These are phyloP conservation scores for Chaetomium fimeti DNA, from an alignment of 495 filamentous ascomycete species.

Conservation along the genomic window DNA sequence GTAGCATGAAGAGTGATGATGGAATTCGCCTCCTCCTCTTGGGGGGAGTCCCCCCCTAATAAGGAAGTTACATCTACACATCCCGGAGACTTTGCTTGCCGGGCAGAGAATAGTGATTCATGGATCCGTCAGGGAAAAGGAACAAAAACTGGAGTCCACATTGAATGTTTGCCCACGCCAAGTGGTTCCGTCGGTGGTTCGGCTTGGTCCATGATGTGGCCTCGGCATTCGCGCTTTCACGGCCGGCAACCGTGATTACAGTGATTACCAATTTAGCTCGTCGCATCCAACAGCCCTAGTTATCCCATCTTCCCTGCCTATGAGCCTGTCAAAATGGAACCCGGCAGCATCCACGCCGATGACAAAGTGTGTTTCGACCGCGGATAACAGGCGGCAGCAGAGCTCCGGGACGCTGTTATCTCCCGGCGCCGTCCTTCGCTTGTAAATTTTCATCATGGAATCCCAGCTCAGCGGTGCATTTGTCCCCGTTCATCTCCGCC, in stretches of 20 bases:
- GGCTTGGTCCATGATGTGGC: slow-evolving; percentile 2
- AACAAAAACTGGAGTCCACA: slow-evolving; percentile 3
- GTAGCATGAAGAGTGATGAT: slow-evolving; percentile 1
- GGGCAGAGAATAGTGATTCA: background rate
- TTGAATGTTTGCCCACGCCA: background rate
- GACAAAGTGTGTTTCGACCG: background rate
- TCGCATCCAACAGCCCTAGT: slow-evolving; percentile 7
- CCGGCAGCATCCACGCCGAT: background rate
- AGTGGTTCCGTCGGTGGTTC: background rate
- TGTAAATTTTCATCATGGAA: background rate
- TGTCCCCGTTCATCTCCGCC: slow-evolving; percentile 6
- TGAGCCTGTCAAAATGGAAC: background rate
- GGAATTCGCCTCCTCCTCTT: slow-evolving; percentile 14
- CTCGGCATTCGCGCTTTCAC: slow-evolving; percentile 22
- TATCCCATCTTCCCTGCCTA: background rate
- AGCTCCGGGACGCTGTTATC: slow-evolving; percentile 4
- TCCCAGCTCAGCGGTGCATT: background rate
- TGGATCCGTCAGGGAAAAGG: background rate
- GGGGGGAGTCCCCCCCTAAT: slow-evolving; percentile 1
- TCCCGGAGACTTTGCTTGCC: background rate
- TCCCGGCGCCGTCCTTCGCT: background rate
- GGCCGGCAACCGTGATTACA: background rate
- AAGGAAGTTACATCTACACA: slow-evolving; percentile 11
- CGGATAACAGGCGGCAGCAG: background rate
- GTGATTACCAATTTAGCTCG: slow-evolving; percentile 9